Evolutionary conservation across 2,329 filamentous ascomycete genomes (phyloP), one percentile per base, ranked within the genome.

Genomic region (Aspergillus sp.): DNA sequence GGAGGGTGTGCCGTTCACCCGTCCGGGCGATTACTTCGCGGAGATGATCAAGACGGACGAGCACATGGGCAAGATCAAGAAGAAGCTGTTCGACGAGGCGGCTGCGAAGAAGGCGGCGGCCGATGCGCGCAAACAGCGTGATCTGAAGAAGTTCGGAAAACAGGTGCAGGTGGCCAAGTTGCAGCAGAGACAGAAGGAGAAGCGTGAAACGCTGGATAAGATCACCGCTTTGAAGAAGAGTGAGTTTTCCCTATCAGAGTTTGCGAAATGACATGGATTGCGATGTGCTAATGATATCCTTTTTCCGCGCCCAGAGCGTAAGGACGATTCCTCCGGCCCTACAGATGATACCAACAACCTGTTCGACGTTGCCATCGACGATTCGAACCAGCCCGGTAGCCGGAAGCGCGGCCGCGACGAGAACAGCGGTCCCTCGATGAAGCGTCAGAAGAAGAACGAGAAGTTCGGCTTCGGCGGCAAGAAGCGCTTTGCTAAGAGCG

Each of bases 21-120:
- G 95, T 10, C 95, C 95, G 3, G 88, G 86, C 57, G 95, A 99
- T 79, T 99, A 96, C 80, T 99, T 99, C 70, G 95, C 95, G 49
- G 95, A 99, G 83, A 99, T 98, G 93, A 89, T 97, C 71, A 98
- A 98, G 86, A 91, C 89, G 71, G 95, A 99, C 74, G 94, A 96
- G 70, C 95, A 97, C 77, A 99, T 99, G 95, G 91, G 91, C 74
- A 93, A 91, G 83, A 91, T 99, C 75, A 96, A 96, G 83, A 87
- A 89, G 71, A 96, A 96, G 84, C 82, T 98, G 70, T 85, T 96
- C 63, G 93, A 98, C 71, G 92, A 96, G 72, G 95, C 94, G 0
- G 91, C 94, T 11, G 84, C 87, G 62, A 96, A 96, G 84, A 96
- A 96, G 82, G 94, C 95, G 0, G 86, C 92, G 29, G 88, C 90